phyloP scores from a whole-genome alignment of 1,139 yeast species.

The Pichiaceae sp. region DNA sequence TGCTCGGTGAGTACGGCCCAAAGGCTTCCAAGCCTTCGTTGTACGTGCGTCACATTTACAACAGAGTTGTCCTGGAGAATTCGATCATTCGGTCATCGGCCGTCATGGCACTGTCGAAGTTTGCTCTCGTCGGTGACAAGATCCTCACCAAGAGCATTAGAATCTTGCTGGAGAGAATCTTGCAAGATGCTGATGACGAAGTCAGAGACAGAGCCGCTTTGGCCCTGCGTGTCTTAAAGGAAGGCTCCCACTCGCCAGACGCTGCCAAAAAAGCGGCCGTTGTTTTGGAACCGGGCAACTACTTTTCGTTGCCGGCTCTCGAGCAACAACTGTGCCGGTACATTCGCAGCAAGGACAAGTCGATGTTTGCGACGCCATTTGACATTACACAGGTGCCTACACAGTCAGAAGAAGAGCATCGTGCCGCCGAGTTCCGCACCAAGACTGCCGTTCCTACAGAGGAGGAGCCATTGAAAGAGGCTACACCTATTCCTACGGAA shows the following conservation, averaged over 20 bases:
- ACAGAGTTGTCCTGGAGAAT: slow-evolving; percentile 92
- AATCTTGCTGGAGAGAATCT: slow-evolving; percentile 72
- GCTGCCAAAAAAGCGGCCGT: slow-evolving; percentile 33
- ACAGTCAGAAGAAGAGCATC: slow-evolving; percentile 55
- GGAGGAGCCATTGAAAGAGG: slow-evolving; percentile 29
- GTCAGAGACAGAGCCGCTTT: slow-evolving; percentile 97
- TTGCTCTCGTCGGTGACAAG: slow-evolving; percentile 70
- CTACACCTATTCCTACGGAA: slow-evolving; percentile 26
- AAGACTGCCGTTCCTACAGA: slow-evolving; percentile 27
- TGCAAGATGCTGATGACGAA: slow-evolving; percentile 89
- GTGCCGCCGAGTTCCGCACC: slow-evolving; percentile 47
- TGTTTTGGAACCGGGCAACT: slow-evolving; percentile 59
- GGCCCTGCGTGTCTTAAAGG: slow-evolving; percentile 56
- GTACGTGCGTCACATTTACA: slow-evolving; percentile 92
- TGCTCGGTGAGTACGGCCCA: slow-evolving; percentile 94
- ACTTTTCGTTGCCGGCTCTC: slow-evolving; percentile 66
- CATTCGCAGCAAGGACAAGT: slow-evolving; percentile 47
- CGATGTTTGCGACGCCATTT: slow-evolving; percentile 55
- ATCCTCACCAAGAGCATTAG: slow-evolving; percentile 63
- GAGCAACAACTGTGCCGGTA: slow-evolving; percentile 73
- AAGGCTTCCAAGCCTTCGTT: slow-evolving; percentile 76
- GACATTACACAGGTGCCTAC: slow-evolving; percentile 61
- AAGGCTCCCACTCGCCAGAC: slow-evolving; percentile 24
- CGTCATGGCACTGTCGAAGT: slow-evolving; percentile 83
- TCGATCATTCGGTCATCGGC: slow-evolving; percentile 95